These are phyloP conservation scores for Phytophthora melonis DNA, from an alignment of 352 stramenopile genomes.

Conservation along the genomic window DNA sequence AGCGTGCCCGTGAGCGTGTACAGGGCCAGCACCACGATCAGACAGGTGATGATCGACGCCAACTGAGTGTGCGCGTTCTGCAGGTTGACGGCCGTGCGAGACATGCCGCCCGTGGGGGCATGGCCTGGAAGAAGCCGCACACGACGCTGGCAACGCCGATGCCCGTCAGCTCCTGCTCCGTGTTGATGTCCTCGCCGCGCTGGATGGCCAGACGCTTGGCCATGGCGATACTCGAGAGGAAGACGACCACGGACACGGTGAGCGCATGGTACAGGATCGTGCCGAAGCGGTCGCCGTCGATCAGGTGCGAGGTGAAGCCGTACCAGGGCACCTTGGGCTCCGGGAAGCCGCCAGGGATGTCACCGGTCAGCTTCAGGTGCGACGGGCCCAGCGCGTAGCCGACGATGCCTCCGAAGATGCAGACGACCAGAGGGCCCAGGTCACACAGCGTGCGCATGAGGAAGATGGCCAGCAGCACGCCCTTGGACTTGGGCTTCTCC, in stretches of 20 bases:
- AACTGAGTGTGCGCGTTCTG: constrained; percentile 20
- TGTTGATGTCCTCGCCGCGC: constrained; percentile 19
- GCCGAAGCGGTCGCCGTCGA: constrained; percentile 10
- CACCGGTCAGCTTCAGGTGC: constrained; percentile 12
- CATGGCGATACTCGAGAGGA: constrained; percentile 18
- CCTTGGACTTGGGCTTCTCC: constrained; percentile 6
- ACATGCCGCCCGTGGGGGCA: constrained; percentile 19
- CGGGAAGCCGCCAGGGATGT: constrained; percentile 13
- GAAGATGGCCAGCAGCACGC: constrained; percentile 7
- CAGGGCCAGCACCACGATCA: constrained; percentile 16
- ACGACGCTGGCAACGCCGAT: constrained; percentile 15
- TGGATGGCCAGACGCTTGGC: constrained; percentile 16
- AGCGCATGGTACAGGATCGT: constrained; percentile 11
- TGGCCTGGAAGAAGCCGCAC: constrained; percentile 20
- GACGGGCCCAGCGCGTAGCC: constrained; percentile 10
- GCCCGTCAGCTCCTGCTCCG: constrained; percentile 14
- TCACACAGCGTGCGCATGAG: constrained; percentile 15
- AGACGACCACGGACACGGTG: constrained; percentile 15
- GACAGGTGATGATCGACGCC: constrained; percentile 12
- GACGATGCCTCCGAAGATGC: constrained; percentile 19
- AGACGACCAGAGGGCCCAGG: constrained; percentile 8
- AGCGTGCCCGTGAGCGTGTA: constrained; percentile 14
- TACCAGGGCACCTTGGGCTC: constrained; percentile 21
- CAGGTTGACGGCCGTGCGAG: constrained; percentile 15
- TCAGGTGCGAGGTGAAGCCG: constrained; percentile 17